Base-by-base conservation (phyloP, 148 eudicot species). In the Rhododendron mucronatum region DNA sequence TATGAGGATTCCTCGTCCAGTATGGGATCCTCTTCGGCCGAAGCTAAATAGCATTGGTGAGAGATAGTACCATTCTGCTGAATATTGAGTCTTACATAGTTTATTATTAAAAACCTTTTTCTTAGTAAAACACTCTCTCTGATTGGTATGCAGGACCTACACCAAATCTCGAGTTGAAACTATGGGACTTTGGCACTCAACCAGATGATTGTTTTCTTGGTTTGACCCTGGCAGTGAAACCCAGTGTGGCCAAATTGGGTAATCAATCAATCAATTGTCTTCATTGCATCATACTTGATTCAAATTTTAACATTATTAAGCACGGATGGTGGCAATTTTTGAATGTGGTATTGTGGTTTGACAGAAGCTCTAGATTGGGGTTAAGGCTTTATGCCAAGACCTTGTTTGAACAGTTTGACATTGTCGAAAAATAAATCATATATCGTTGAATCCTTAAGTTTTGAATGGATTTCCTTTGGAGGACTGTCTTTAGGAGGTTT, bases 81-180 rank as follows among this genome's bases (percentile, higher is more conserved):
- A 83, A 65, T 67, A 41, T 78, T 76, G 1, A 16, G 35, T 55
- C 53, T 71, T 74, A 12, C 86, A 82, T 41, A n/a, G 39, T 87
- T 84, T 55, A 15, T 10, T 9, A 21, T 86, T 45, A 7, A 7
- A 20, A 37, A 28, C 75, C 2, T 45, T 82, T 16, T 81, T 65
- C 50, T 21, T 30, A 80, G 39, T 61, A 18, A 63, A 77, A 55
- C 21, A 21, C 76, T 73, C 59, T 23, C n/a, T 77, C 45, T 77
- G 14, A 30, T 76, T 80, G 80, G 73, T 81, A 59, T 86, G 71
- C 93, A 95, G 96, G 93, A 85, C 78, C 88, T 81, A 88, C 89
- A 88, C 95, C 96, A 90, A 93, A 95, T 93, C 98, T 96, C 85
- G 99, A 96, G 86, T 90, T 96, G 90, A 95, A 94, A 90, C 91